Conservation (phyloP, 2,329 filamentous ascomycete species). For the Xylaria sp. region DNA sequence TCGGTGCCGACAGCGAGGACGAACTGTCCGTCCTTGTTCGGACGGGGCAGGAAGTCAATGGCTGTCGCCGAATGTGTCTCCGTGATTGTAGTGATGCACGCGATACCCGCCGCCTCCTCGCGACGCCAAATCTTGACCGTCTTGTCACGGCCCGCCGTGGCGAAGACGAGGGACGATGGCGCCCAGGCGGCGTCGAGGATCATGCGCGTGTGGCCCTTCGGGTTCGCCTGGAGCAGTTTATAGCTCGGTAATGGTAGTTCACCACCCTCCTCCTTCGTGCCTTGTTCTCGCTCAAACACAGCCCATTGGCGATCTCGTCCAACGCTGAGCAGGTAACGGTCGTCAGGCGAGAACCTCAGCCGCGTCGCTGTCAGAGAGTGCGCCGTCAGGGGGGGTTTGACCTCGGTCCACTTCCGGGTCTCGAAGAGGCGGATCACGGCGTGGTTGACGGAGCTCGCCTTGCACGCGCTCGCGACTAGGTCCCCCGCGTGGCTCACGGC, state of each 20-base stretch:
- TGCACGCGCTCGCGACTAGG: conserved; percentile 90
- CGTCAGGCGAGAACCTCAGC: conserved; percentile 80
- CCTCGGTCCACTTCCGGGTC: conserved; percentile 85
- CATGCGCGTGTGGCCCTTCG: conserved; percentile 91
- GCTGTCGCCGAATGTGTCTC: conserved; percentile 73
- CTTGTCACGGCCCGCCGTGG: conserved; percentile 92
- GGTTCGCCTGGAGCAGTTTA: conserved; percentile 69
- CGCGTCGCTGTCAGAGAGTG: conserved; percentile 89
- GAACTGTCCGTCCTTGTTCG: conserved; percentile 45
- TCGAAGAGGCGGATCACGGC: conserved; percentile 94
- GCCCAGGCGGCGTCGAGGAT: conserved; percentile 90
- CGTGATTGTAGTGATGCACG: conserved; percentile 63
- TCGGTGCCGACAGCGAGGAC: conserved; percentile 69
- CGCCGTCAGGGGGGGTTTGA: conserved; percentile 82
- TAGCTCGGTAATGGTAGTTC: conserved; percentile 56
- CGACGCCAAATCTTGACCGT: conserved; percentile 75
- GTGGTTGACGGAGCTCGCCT: conserved; percentile 90
- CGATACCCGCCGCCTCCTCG: conserved; percentile 53
- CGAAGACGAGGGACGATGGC: conserved; percentile 70
- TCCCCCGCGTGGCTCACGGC: conserved; percentile 78
- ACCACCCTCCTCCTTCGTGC: conserved; percentile 27
- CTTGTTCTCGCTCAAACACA: conserved; percentile 70
- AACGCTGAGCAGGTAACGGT: conserved; percentile 82
- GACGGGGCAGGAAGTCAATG: conserved; percentile 68
- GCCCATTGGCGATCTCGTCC: conserved; percentile 93